Evolutionary conservation across 768 basidiomycete species (phyloP), one percentile per base, ranked within the genome.

Genomic region (Rhodotorula diobovata): DNA sequence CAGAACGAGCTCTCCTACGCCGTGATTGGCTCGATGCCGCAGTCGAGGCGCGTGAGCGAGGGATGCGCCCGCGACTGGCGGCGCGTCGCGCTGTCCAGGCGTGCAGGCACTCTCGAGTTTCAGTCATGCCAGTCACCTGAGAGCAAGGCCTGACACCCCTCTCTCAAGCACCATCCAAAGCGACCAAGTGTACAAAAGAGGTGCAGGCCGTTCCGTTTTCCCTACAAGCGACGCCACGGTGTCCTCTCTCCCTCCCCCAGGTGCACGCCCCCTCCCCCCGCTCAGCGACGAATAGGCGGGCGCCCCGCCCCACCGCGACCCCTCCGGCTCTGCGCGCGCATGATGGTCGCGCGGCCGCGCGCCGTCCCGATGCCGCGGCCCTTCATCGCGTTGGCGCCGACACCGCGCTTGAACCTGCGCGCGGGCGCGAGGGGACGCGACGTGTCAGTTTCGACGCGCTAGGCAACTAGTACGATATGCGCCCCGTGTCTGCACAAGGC

Each of bases 321-420:
- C 21, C 71, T 28, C 73, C 70, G 50, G 51, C 68, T 62, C 67
- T 76, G 72, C 5, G 78, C 95, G 81, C 95, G 85, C 90, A 96
- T 93, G 77, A 97, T 97, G 23, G 95, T 98, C 55, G 95, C 95
- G 81, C 95, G 89, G 82, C 95, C 95, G 86, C 95, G 89, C 59
- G 95, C 95, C 79, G 95, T 96, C 78, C 96, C 96, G 79, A 99
- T 99, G 87, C 96, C 96, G 75, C 95, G 86, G 79, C 96, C 96
- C 78, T 91, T 88, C 94, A 97, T 97, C 30, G 93, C 95, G 80
- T 96, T 97, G 16, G 95, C 93, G 50, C 95, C 94, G 41, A 95
- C 92, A 34, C 61, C 70, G 71, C 96, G 89, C 82, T 98, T 99
- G 83, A 99, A 99, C 95, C 95, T 99, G 80, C 5, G 23, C 8